Evolutionary conservation across 495 filamentous ascomycete species (phyloP).

Genomic region (Evernia prunastri): DNA sequence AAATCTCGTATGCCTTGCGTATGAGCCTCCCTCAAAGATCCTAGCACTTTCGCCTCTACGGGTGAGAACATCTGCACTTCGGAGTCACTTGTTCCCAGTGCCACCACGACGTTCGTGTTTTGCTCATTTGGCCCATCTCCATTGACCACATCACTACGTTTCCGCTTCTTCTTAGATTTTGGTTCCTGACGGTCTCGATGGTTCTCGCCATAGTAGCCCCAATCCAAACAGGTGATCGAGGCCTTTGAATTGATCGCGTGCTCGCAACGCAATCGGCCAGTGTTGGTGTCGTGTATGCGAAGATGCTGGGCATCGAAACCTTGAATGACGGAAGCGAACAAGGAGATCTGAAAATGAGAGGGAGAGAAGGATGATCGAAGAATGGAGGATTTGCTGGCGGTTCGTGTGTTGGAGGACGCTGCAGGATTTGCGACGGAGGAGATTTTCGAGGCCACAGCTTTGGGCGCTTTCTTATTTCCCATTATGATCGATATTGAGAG

Average conservation of each 20-base stretch:
- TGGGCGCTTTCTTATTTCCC: constrained; percentile 45
- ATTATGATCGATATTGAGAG: constrained; percentile 31
- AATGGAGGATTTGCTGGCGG: constrained; percentile 44
- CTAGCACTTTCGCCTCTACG: constrained; percentile 44
- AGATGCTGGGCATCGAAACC: constrained; percentile 54
- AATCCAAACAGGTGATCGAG: constrained; percentile 50
- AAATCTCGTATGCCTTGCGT: constrained; percentile 50
- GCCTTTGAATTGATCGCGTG: constrained; percentile 46
- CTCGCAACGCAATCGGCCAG: constrained; percentile 52
- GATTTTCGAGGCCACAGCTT: constrained; percentile 40
- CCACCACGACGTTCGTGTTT: constrained; percentile 44
- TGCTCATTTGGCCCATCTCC: constrained; percentile 35
- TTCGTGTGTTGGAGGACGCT: constrained; percentile 33
- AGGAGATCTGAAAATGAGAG: constrained; percentile 48
- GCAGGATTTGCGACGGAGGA: constrained; percentile 44
- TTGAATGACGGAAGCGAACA: constrained; percentile 56
- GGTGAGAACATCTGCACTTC: constrained; percentile 51
- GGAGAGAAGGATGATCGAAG: constrained; percentile 50
- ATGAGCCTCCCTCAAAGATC: constrained; percentile 46
- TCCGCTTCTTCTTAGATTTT: constrained; percentile 52
- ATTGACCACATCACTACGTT: constrained; percentile 45
- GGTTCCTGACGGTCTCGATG: constrained; percentile 34
- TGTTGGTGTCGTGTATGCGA: constrained; percentile 53
- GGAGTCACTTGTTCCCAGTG: constrained; percentile 48
- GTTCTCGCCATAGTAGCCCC: constrained; percentile 43